A percentile compares a stretch with the other conserved stretches of the same genome.
These are phyloP conservation scores for Hamigera avellanea DNA, from an alignment of 495 filamentous ascomycete genomes.

Conservation along the genomic window DNA sequence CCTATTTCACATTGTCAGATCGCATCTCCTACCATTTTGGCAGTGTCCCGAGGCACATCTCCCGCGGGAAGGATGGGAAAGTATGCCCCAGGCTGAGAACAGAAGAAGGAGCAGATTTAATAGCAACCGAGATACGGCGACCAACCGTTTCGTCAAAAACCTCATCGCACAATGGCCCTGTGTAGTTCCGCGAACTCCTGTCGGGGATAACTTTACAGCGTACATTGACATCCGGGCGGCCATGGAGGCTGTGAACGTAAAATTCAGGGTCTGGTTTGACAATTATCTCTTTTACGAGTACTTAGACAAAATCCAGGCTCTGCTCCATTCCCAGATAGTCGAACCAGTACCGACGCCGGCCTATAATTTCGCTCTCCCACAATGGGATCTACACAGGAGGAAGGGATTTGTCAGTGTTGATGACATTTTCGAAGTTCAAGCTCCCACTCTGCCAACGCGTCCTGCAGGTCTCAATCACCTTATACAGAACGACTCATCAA, in stretches of 20 bases:
- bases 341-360: neutral
- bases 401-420: conserved; percentile 4
- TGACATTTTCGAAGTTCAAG: conserved; percentile 1
- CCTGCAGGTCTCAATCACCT: too few species aligned
- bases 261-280: conserved; percentile 4
- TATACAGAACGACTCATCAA: too few species aligned
- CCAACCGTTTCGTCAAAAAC: neutral
- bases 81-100: conserved; percentile 1
- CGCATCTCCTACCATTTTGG: conserved; percentile 1
- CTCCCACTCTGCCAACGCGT: neutral
- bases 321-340: neutral
- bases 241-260: neutral
- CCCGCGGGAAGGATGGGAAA: too few species aligned
- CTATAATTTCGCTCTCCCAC: neutral
- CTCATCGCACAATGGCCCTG: neutral
- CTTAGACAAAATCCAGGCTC: neutral
- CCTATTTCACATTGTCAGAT: neutral
- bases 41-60: too few species aligned
- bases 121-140: neutral
- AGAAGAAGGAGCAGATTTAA: neutral
- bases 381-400: neutral
- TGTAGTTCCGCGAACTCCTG: neutral
- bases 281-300: conserved; percentile 5
- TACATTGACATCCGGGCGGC: conserved; percentile 1
- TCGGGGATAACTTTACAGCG: neutral